Conservation (phyloP, 2,329 filamentous ascomycete genomes). For the Curvularia lunata region DNA sequence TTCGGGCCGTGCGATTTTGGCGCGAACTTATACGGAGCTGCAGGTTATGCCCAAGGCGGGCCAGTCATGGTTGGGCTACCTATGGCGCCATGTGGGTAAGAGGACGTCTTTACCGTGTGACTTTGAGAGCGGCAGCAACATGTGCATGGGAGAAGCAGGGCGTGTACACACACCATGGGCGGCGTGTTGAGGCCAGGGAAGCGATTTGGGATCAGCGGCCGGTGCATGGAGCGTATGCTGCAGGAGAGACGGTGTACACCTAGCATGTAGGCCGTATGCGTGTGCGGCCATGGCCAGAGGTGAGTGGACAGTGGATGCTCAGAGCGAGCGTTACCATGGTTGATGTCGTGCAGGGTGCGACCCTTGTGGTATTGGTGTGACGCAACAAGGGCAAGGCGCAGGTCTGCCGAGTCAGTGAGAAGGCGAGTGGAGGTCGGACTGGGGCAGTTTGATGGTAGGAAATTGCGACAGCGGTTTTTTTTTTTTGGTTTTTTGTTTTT, state of each 20-base stretch:
- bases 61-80: not conserved
- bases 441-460: not conserved
- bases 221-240: not conserved
- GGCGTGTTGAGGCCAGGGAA: not conserved
- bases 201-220: not conserved
- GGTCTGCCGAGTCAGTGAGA: slow-evolving; percentile 8
- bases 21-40: slow-evolving; percentile 5
- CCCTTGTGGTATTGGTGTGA: slow-evolving; percentile 9
- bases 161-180: not conserved
- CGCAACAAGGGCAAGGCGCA: slow-evolving; percentile 4
- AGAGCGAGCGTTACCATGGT: slow-evolving; percentile 12
- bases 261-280: too few relatives aligned
- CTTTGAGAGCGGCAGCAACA: not conserved
- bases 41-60: slow-evolving; percentile 7
- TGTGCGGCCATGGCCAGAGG: not conserved
- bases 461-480: slow-evolving; percentile 9
- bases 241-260: not conserved
- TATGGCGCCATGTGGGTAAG: not conserved
- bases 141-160: not conserved
- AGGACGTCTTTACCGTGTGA: not conserved
- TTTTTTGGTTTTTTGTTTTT: not conserved
- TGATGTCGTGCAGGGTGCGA: slow-evolving; percentile 19
- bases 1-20: slow-evolving; percentile 11
- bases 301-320: not conserved
- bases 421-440: not conserved